Base-by-base conservation (phyloP, 257 asterid genomes). In the Misopates orontium region DNA sequence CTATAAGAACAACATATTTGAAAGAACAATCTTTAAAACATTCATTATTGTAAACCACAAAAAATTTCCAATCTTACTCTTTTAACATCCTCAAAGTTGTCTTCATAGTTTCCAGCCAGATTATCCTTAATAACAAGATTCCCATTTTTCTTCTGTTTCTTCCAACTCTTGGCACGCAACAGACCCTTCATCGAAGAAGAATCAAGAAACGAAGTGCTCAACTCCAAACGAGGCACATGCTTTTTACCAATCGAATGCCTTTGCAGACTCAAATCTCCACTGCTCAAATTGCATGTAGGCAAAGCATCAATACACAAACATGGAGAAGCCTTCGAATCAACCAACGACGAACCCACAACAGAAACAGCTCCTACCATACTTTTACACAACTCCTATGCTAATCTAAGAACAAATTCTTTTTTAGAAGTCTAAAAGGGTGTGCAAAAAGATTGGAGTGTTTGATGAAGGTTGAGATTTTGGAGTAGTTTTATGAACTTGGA, bases 41-140 rank as follows among this genome's bases (percentile, higher is more conserved):
- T n/a, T n/a, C n/a, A n/a, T n/a, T n/a, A n/a, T n/a, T n/a, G 18
- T 40, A 66, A 5, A 8, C 1, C 16, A 16, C 44, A 52, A 5
- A 24, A 25, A 56, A 2, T 28, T n/a, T 49, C 6, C 8, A 31
- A 16, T 17, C 73, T 66, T 74, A 88, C 94, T n/a, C 72, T 64
- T 75, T 86, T 88, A 7, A 88, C 86, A 75, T 88, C 96, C 36
- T 72, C 84, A 64, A 88, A 88, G 54, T 23, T 69, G 40, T 86
- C 95, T 21, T 88, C 95, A 66, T 85, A 84, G 16, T 85, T 85
- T 0, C 85, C 95, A 42, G 84, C 89, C 50, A 82, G 44, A 61
- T 84, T 85, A 73, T 48, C 73, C n/a, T 71, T 78, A 64, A 88
- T 75, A 68, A 73, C 75, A 56, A 69, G 71, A 67, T 74, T 57